phyloP scores from a whole-genome alignment of 495 filamentous ascomycete species.

The Durotheca rogersii region DNA sequence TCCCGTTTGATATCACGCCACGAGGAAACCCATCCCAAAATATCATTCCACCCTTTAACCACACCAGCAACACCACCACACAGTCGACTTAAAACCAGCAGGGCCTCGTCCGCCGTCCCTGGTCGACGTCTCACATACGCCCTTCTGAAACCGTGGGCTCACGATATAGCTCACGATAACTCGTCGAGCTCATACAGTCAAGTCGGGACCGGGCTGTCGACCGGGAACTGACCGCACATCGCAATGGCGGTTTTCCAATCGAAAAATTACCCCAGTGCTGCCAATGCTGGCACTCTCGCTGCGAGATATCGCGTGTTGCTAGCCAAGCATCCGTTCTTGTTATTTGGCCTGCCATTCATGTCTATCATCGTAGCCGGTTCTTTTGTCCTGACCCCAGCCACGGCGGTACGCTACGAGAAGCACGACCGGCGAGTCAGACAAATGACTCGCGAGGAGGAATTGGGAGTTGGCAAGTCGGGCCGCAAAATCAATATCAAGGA shows the following conservation, averaged over 20 bases:
- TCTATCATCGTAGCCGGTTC: conserved; percentile 88
- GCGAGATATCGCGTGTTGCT: conserved; percentile 72
- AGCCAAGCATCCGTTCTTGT: conserved; percentile 76
- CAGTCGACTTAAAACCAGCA: too few species aligned
- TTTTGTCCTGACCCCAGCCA: conserved; percentile 91
- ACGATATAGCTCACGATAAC: too few species aligned
- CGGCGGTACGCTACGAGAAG: conserved; percentile 88
- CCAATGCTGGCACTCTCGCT: conserved; percentile 63
- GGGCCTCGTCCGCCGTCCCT: too few species aligned
- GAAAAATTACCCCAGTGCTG: conserved; percentile 67
- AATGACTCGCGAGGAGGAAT: conserved; percentile 77
- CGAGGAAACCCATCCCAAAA: neutral
- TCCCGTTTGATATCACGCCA: conserved; percentile 7
- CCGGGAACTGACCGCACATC: neutral
- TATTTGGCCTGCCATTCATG: conserved; percentile 96
- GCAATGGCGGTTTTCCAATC: conserved; percentile 71
- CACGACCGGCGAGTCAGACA: conserved; percentile 84
- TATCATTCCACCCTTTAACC: neutral
- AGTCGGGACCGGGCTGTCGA: neutral
- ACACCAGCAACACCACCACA: too few species aligned
- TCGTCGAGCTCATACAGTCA: neutral
- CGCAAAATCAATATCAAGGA: conserved; percentile 77
- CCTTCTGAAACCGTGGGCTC: too few species aligned
- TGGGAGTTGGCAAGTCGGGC: conserved; percentile 71
- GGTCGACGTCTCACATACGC: too few species aligned